phyloP scores from a whole-genome alignment of 129 eudicot species.

The Deinandra increscens region DNA sequence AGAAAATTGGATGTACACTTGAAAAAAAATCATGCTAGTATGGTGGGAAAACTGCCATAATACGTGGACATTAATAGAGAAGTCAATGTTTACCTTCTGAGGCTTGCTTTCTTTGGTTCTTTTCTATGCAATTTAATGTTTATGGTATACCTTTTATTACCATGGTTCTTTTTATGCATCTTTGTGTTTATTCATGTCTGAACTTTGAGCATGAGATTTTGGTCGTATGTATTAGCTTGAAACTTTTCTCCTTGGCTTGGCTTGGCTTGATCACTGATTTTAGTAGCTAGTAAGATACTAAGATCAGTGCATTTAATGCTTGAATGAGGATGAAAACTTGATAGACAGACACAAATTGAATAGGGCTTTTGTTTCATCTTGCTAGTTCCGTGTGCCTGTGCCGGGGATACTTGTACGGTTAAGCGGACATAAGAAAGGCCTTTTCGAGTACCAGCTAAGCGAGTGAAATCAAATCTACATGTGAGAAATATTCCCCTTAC shows the following conservation, averaged over 20 bases:
- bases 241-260: neutral
- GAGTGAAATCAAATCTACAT: neutral
- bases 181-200: constrained; percentile 4
- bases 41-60: neutral
- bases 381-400: constrained; percentile 4
- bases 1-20: neutral
- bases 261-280: neutral
- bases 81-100: neutral
- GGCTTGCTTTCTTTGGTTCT: neutral
- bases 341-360: constrained; percentile 7
- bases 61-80: neutral
- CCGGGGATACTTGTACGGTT: neutral
- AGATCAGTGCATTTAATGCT: neutral
- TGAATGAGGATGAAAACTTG: neutral
- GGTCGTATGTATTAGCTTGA: neutral
- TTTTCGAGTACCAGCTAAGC: neutral
- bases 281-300: neutral
- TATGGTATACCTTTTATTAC: neutral
- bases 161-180: neutral
- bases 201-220: neutral
- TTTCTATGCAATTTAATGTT: neutral
- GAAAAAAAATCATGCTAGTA: neutral
- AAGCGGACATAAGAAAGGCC: neutral
- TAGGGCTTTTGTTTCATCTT: neutral
- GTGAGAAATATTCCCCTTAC: neutral